Base-by-base conservation (phyloP, 805 yeast species). In the Saccharomyces paradoxus region DNA sequence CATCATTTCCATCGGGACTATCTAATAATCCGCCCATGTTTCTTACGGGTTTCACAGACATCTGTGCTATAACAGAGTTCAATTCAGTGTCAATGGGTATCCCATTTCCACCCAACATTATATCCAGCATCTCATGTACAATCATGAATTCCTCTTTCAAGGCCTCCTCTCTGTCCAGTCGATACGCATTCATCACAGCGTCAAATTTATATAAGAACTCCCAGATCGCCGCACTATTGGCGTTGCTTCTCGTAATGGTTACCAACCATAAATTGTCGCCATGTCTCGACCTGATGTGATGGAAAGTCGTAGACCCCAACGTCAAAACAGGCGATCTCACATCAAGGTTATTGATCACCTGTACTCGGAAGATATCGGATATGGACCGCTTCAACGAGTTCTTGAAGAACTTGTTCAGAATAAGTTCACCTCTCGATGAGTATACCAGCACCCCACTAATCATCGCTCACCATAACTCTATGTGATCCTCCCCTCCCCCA, bases 301-400 rank as follows among this genome's bases (percentile, higher is more conserved):
- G 77, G 66, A 92, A 94, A 0, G 96, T 86, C 0, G 98, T 94
- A 0, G 96, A 88, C 1, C 98, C 98, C 48, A 94, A 72, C 0
- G 98, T 94, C 48, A 92, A 72, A 0, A 87, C 77, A 0, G 94
- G 92, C 0, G 89, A 80, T 58, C 83, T 73, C n/a, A 76, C 72
- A 68, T 63, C 65, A 12, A 57, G 47, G 54, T 84, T 79, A 52
- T 87, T 76, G 46, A 92, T 89, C 28, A 92, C 96, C 66, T 92
- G 97, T 53, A 90, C 84, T n/a, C 97, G 79, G 65, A 92, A 92
- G 30, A 90, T 88, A 61, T 91, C 97, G 17, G 94, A 76, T 22
- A 91, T 83, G 53, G 86, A 86, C 52, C 92, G 72, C 60, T 88
- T 82, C 53, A 89, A 81, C 1, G 91, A 89, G 53, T 86, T 89